Conservation (phyloP, 352 stramenopile species). For the Globisporangium spinosum region DNA sequence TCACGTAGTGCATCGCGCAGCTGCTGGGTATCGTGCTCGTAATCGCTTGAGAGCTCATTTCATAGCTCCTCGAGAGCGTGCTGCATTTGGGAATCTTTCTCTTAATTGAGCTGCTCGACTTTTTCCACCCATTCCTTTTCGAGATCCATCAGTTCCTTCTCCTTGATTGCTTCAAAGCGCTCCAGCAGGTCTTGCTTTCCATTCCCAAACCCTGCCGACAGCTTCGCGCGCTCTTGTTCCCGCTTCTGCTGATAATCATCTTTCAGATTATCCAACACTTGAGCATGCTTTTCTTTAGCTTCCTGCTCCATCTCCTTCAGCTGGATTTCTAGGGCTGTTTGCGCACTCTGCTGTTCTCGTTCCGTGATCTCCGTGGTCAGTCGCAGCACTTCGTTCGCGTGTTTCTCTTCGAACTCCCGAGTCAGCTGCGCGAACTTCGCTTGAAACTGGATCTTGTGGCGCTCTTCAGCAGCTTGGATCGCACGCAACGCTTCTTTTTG, state of each 20-base stretch:
- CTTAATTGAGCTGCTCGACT: constrained; percentile 3
- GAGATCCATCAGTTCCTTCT: constrained; percentile 18
- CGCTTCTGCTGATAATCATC: constrained; percentile 8
- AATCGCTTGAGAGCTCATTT: constrained; percentile 15
- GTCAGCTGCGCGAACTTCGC: constrained; percentile 31
- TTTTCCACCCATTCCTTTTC: constrained; percentile 27
- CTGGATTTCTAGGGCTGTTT: constrained; percentile 19
- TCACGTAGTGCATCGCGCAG: constrained; percentile 30
- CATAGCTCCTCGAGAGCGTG: constrained; percentile 20
- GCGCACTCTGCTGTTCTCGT: constrained; percentile 25
- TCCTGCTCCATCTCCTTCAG: constrained; percentile 26
- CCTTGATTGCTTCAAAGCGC: constrained; percentile 9
- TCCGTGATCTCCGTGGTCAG: constrained; percentile 24
- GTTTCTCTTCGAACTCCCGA: constrained; percentile 32
- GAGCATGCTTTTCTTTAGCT: constrained; percentile 1
- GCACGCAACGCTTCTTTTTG: constrained; percentile 59
- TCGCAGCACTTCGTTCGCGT: constrained; percentile 19
- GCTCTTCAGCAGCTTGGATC: constrained; percentile 63
- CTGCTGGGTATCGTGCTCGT: constrained; percentile 23
- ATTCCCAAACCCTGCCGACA: constrained; percentile 14
- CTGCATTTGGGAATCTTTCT: constrained; percentile 19
- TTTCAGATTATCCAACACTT: background rate
- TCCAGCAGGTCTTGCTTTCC: constrained; percentile 21
- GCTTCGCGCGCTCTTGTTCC: constrained; percentile 17
- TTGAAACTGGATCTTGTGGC: constrained; percentile 46